phyloP scores from a whole-genome alignment of 1,284 basidiomycete genomes.

The Cutaneotrichosporon mucoides region DNA sequence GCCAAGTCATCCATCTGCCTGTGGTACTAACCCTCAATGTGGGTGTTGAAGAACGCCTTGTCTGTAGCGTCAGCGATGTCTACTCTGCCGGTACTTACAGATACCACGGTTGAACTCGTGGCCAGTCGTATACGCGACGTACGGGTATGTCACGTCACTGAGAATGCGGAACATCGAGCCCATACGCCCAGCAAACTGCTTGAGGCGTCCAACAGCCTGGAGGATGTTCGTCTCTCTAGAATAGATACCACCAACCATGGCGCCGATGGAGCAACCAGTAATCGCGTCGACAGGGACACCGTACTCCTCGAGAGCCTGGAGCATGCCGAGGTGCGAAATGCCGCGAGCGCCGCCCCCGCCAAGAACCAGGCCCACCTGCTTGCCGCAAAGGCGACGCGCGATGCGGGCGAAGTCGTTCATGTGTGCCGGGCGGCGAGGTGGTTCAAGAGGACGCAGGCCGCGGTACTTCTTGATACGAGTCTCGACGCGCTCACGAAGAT shows the following conservation, averaged over 20 bases:
- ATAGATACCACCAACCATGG: conserved; percentile 93
- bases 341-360: conserved; percentile 96
- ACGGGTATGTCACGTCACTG: conserved; percentile 93
- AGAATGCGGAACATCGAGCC: conserved; percentile 90
- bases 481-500: conserved; percentile 83
- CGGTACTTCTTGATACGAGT: conserved; percentile 83
- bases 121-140: conserved; percentile 96
- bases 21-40: conserved; percentile 89
- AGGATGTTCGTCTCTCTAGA: conserved; percentile 89
- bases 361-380: conserved; percentile 87
- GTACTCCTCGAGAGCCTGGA: conserved; percentile 85
- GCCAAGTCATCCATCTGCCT: too few species aligned
- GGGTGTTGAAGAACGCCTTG: conserved; percentile 75
- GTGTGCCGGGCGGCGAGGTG: conserved; percentile 71
- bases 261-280: conserved; percentile 82
- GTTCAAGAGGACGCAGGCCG: conserved; percentile 61
- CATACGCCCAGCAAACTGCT: conserved; percentile 74
- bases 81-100: not conserved
- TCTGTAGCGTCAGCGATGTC: conserved; percentile 31
- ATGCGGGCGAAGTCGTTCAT: conserved; percentile 89
- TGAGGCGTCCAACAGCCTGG: conserved; percentile 72
- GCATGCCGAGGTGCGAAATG: conserved; percentile 83
- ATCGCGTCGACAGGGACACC: conserved; percentile 91
- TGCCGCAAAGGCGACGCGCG: conserved; percentile 85
- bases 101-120: conserved; percentile 65